Evolutionary conservation across 331 rosid genomes (phyloP).

Genomic region (Phaseolus coccineus): DNA sequence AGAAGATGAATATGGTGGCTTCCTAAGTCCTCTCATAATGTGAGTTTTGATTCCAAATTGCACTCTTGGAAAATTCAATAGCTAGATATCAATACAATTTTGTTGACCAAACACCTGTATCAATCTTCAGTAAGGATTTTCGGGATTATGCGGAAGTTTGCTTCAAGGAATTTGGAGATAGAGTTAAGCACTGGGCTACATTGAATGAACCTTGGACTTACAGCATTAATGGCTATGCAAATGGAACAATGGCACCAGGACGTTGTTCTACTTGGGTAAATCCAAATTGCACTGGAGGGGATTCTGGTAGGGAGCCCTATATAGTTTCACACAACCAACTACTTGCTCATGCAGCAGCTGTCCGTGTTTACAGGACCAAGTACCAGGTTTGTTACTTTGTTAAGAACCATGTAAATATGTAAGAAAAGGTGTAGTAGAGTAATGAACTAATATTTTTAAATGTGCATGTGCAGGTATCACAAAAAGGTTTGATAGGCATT

Average conservation of each 20-base stretch:
- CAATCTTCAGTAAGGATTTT: conserved; percentile 43
- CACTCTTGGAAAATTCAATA: neutral
- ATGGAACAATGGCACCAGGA: conserved; percentile 44
- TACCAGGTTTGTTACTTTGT: conserved; percentile 25
- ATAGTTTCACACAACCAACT: conserved; percentile 39
- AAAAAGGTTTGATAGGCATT: conserved; percentile 67
- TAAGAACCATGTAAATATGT: neutral
- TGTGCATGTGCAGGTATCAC: conserved; percentile 40
- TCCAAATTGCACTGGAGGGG: conserved; percentile 43
- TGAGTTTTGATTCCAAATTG: conserved; percentile 4
- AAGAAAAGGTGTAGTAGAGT: too few species aligned
- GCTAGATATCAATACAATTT: neutral
- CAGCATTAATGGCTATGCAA: conserved; percentile 37
- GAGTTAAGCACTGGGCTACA: conserved; percentile 46
- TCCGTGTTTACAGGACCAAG: conserved; percentile 33
- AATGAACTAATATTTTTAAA: neutral
- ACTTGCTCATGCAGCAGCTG: conserved; percentile 44
- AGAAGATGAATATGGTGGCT: conserved; percentile 54
- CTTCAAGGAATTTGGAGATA: conserved; percentile 50
- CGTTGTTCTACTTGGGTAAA: conserved; percentile 53
- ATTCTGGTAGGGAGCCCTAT: conserved; percentile 45
- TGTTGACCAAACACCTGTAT: neutral
- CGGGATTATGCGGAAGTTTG: conserved; percentile 43
- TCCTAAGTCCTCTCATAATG: conserved; percentile 46
- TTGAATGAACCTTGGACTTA: conserved; percentile 48